phyloP scores from a whole-genome alignment of 768 basidiomycete genomes.

The Hericium coralloides region DNA sequence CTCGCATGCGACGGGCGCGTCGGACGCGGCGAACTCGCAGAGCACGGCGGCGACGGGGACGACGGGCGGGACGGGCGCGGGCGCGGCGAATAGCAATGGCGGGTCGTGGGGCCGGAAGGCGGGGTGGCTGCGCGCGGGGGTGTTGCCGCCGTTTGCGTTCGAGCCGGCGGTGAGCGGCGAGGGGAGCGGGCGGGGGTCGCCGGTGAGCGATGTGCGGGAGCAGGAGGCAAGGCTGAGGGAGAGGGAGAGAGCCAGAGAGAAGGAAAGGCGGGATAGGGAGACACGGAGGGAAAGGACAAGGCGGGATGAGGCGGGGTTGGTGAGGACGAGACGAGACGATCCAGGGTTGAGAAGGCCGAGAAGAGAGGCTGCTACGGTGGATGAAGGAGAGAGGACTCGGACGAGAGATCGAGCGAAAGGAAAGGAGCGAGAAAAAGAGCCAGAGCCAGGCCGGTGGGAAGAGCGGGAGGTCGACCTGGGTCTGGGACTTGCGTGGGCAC shows the following conservation, averaged over 20 bases:
- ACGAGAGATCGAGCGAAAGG: slow-evolving; percentile 17
- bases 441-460: slow-evolving; percentile 9
- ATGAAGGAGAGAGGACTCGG: not conserved
- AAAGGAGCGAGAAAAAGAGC: slow-evolving; percentile 19
- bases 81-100: slow-evolving; percentile 6
- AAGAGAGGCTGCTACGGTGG: too few species aligned
- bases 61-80: not conserved
- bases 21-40: slow-evolving; percentile 11
- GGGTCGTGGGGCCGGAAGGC: slow-evolving; percentile 8
- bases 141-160: slow-evolving; percentile 15
- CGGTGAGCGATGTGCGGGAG: slow-evolving; percentile 2
- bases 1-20: slow-evolving; percentile 2
- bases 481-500: slow-evolving; percentile 14
- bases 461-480: slow-evolving; percentile 13
- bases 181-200: not conserved
- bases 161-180: slow-evolving; percentile 11
- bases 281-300: not conserved
- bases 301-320: slow-evolving; percentile 1
- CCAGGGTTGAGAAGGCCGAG: not conserved
- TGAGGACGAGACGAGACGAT: not conserved
- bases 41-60: slow-evolving; percentile 1
- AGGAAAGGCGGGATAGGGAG: slow-evolving; percentile 10
- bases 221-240: not conserved
- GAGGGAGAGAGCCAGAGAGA: slow-evolving; percentile 10
- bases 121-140: slow-evolving; percentile 12